A percentile compares a stretch with the other conserved stretches of the same genome.
phyloP scores from a whole-genome alignment of 495 filamentous ascomycete species.

The Cudoniella acicularis region DNA sequence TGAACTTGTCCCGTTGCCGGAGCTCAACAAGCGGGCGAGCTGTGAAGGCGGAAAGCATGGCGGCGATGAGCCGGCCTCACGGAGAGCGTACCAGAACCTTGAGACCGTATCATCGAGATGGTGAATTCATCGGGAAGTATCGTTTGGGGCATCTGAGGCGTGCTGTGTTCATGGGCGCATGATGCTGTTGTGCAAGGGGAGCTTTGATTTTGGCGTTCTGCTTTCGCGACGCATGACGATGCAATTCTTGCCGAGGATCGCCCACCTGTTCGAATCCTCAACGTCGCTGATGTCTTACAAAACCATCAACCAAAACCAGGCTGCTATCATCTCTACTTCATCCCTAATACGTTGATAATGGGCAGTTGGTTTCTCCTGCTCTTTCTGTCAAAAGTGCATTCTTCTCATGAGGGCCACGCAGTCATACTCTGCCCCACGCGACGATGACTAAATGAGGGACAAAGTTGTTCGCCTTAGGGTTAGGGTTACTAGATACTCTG shows the following conservation, averaged over 20 bases:
- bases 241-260: neutral
- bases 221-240: neutral
- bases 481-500: too few relatives aligned
- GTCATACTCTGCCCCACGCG: too few relatives aligned
- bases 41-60: slow-evolving; percentile 97
- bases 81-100: neutral
- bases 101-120: slow-evolving; percentile 18
- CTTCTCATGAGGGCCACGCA: too few relatives aligned
- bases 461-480: too few relatives aligned
- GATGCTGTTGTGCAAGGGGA: neutral
- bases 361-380: too few relatives aligned
- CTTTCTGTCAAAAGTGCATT: too few relatives aligned
- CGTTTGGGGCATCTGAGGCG: neutral
- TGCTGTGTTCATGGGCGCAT: slow-evolving; percentile 5
- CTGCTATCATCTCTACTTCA: too few relatives aligned
- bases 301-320: too few relatives aligned
- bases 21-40: slow-evolving; percentile 96
- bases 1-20: slow-evolving; percentile 87
- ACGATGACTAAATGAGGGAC: too few relatives aligned
- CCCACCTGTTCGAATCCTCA: too few relatives aligned
- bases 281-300: too few relatives aligned
- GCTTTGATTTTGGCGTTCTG: neutral
- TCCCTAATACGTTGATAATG: too few relatives aligned
- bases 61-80: slow-evolving; percentile 25
- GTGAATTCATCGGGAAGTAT: neutral